These are phyloP conservation scores for Camellia granthamiana DNA, from an alignment of 148 eudicot species.

Conservation along the genomic window DNA sequence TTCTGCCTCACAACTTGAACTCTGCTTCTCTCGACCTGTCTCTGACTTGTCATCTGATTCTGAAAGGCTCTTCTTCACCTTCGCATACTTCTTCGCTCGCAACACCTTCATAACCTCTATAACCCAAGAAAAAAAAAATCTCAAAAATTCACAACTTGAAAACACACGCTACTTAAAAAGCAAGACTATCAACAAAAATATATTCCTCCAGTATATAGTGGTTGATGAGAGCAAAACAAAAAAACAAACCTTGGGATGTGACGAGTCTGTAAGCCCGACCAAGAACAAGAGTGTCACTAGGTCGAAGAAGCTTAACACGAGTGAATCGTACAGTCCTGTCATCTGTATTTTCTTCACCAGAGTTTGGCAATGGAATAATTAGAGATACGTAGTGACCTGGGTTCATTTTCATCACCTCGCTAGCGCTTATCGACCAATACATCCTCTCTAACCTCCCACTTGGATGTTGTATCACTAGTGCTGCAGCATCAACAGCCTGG, in stretches of 20 bases:
- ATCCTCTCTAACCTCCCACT: slow-evolving; percentile 68
- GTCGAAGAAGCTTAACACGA: slow-evolving; percentile 91
- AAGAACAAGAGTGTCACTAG: slow-evolving; percentile 69
- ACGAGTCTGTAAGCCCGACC: slow-evolving; percentile 89
- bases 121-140: not conserved
- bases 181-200: not conserved
- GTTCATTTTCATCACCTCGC: slow-evolving; percentile 78
- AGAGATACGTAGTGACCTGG: slow-evolving; percentile 91
- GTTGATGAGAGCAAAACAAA: not conserved
- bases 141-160: not conserved
- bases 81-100: slow-evolving; percentile 71
- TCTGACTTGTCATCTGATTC: slow-evolving; percentile 33
- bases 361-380: slow-evolving; percentile 65
- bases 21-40: slow-evolving; percentile 26
- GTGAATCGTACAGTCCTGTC: slow-evolving; percentile 57
- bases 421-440: slow-evolving; percentile 65
- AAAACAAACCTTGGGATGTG: slow-evolving; percentile 68
- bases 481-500: slow-evolving; percentile 95
- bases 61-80: slow-evolving; percentile 48
- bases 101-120: slow-evolving; percentile 88
- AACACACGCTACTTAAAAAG: not conserved
- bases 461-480: slow-evolving; percentile 90
- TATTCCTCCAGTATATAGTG: not conserved
- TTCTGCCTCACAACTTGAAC: slow-evolving; percentile 25
- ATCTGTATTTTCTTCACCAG: slow-evolving; percentile 26